Evolutionary conservation across 1,139 yeast genomes (phyloP).

Genomic region (Protomyces gravidus): DNA sequence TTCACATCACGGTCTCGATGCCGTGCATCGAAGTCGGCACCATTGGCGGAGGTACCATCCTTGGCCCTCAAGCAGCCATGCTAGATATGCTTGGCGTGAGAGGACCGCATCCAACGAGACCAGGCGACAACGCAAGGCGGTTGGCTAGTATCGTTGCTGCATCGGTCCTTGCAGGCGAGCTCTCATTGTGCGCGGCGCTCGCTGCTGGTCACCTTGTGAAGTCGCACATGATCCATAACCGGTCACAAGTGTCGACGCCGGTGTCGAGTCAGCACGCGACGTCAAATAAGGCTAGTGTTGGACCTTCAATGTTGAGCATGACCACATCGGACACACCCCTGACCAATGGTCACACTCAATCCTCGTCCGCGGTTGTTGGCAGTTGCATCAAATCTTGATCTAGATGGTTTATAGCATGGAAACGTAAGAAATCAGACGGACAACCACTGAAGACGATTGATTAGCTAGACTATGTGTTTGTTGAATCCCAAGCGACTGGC

Average conservation of each 20-base stretch:
- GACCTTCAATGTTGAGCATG: conserved; percentile 9
- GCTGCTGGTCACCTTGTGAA: conserved; percentile 99
- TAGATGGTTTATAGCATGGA: not conserved
- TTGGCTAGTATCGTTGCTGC: conserved; percentile 93
- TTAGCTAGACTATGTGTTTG: too few relatives aligned
- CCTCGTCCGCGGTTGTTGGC: conserved; percentile 14
- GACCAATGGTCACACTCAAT: conserved; percentile 1
- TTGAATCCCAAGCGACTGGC: too few relatives aligned
- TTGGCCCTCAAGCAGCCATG: conserved; percentile 97
- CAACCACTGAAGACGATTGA: too few relatives aligned
- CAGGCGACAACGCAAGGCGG: conserved; percentile 93
- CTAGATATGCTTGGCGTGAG: conserved; percentile 87
- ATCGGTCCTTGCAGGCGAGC: conserved; percentile 93
- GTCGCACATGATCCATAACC: conserved; percentile 95
- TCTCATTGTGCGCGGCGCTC: conserved; percentile 86
- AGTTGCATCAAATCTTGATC: conserved; percentile 23
- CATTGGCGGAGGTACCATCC: conserved; percentile 97
- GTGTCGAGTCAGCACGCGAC: conserved; percentile 10
- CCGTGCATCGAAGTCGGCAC: conserved; percentile 99
- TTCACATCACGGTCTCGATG: conserved; percentile 92
- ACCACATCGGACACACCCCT: not conserved
- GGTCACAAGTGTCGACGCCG: conserved; percentile 39
- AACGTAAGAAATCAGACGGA: too few relatives aligned
- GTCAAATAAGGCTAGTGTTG: not conserved
- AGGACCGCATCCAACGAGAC: conserved; percentile 91